These are phyloP conservation scores for Osmanthus fragrans DNA, from an alignment of 257 asterid genomes.

Conservation along the genomic window DNA sequence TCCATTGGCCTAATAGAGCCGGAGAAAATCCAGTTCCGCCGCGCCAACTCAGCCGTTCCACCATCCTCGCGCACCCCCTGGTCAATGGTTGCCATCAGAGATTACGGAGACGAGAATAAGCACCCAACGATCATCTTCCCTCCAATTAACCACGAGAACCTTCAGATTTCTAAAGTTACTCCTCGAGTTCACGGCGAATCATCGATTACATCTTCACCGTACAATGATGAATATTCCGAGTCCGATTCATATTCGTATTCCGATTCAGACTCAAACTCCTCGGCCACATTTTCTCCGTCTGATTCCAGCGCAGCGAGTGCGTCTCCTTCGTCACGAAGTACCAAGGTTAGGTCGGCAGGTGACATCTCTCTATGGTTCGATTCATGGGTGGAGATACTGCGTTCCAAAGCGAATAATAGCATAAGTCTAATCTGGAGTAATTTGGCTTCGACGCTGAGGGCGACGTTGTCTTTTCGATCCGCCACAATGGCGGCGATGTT, in stretches of 20 bases:
- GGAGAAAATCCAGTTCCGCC: conserved; percentile 19
- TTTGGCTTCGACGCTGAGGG: conserved; percentile 28
- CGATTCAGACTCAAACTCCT: conserved; percentile 33
- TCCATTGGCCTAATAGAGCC: conserved; percentile 6
- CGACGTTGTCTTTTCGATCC: conserved; percentile 22
- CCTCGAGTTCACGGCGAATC: conserved; percentile 14
- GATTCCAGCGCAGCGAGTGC: conserved; percentile 18
- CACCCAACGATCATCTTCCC: conserved; percentile 46
- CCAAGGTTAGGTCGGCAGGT: conserved; percentile 12
- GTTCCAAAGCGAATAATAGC: conserved; percentile 24
- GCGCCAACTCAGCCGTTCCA: conserved; percentile 21
- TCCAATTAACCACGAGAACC: conserved; percentile 73
- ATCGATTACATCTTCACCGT: conserved; percentile 2
- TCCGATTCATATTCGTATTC: conserved; percentile 35
- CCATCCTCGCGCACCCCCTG: conserved; percentile 29
- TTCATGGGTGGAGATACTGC: conserved; percentile 37
- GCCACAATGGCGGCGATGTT: conserved; percentile 27
- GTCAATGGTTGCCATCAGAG: conserved; percentile 57
- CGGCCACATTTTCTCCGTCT: conserved; percentile 43
- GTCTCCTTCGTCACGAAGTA: conserved; percentile 22
- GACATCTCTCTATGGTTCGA: conserved; percentile 17
- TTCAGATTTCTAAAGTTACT: conserved; percentile 30
- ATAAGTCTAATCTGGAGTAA: conserved; percentile 13
- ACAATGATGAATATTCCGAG: not conserved
- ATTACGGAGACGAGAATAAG: conserved; percentile 21